Base-by-base conservation (phyloP, 2,329 filamentous ascomycete genomes). In the Claviceps maximensis region DNA sequence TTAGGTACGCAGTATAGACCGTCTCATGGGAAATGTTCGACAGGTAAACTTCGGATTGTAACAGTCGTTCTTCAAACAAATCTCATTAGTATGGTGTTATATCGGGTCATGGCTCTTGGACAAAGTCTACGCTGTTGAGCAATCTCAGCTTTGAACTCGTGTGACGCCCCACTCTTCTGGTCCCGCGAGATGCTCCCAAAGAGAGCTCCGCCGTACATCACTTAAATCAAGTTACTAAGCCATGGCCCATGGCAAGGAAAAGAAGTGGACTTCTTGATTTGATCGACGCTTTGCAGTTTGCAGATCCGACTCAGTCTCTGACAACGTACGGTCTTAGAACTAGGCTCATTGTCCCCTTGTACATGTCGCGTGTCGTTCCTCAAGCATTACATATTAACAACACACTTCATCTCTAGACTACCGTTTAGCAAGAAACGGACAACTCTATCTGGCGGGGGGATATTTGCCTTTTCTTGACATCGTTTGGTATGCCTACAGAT, bases 401-500 rank as follows among this genome's bases (percentile, higher is more conserved):
- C 42, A 9, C 7, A 44, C 42, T 6, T 44, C 12, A 15, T 15
- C 17, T 13, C 21, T 27, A 8, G 23, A 17, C 9, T 45, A 7
- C 7, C 3, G 9, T 21, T 23, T 17, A 17, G 23, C 23, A 5
- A 31, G 31, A 31, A 17, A 47, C 7, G 31, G 44, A n/a, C 44
- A 15, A 12, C 10, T 12, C 21, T 10, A 3, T 42, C 19, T 45
- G 13, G 13, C 23, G 17, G 21, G 42, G 42, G 12, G 21, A 9
- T 5, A 44, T 15, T 19, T n/a, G 23, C 15, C 25, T 25, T n/a
- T 40, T 23, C n/a, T n/a, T 21, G 23, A 38, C 27, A 40, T n/a
- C 29, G 21, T 42, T 19, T 51, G 47, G 29, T 25, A 81, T 80
- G 78, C 70, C 77, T 45, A 73, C 74, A 56, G 76, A 81, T 59